Evolutionary conservation across 352 stramenopile species (phyloP).

Genomic region (Phytopythium helicoides): DNA sequence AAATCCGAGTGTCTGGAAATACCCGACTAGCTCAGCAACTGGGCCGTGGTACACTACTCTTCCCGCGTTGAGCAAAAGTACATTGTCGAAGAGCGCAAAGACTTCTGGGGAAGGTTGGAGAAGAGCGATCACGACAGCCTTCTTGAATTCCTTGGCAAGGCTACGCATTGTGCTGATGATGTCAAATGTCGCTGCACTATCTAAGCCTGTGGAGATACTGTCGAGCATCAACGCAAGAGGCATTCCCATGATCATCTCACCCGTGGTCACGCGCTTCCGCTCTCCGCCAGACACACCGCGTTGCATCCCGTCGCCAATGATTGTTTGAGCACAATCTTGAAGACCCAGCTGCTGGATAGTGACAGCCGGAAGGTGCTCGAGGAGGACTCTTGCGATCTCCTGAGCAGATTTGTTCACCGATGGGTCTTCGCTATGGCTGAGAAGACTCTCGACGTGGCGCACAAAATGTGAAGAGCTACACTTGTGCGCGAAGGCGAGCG

Average conservation of each 20-base stretch:
- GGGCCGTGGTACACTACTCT: conserved; percentile 76
- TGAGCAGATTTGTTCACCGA: conserved; percentile 27
- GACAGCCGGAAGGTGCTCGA: conserved; percentile 25
- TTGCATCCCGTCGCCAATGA: conserved; percentile 45
- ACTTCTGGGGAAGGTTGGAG: conserved; percentile 74
- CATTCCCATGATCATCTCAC: conserved; percentile 83
- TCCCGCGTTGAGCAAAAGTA: conserved; percentile 60
- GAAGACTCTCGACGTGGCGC: conserved; percentile 33
- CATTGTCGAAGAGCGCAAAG: conserved; percentile 52
- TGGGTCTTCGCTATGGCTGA: conserved; percentile 13
- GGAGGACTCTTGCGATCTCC: conserved; percentile 18
- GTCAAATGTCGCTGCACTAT: conserved; percentile 55
- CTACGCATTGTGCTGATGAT: conserved; percentile 35
- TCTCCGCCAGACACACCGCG: conserved; percentile 83
- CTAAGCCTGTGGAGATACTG: conserved; percentile 54
- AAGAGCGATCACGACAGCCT: conserved; percentile 73
- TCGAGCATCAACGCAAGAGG: conserved; percentile 74
- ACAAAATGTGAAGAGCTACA: conserved; percentile 46
- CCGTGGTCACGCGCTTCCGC: conserved; percentile 87
- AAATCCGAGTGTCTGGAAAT: conserved; percentile 47
- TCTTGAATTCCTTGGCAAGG: conserved; percentile 27
- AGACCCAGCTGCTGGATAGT: conserved; percentile 36
- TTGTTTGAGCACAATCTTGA: conserved; percentile 39
- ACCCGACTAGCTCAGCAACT: conserved; percentile 16
- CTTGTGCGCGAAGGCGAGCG: conserved; percentile 89